phyloP scores from a whole-genome alignment of 2,329 filamentous ascomycete genomes.

The Huntiella omanensis region DNA sequence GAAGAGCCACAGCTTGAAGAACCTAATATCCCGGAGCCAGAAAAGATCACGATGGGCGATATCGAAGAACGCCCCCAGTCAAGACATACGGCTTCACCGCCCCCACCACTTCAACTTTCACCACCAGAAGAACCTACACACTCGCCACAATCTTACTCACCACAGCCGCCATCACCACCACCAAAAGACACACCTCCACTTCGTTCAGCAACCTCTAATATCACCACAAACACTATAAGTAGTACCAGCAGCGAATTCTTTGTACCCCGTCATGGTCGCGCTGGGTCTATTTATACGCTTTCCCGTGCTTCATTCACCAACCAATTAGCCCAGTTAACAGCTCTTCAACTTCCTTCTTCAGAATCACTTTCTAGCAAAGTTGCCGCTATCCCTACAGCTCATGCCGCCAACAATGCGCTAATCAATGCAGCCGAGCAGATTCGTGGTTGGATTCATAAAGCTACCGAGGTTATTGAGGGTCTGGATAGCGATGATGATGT shows the following conservation, averaged over 20 bases:
- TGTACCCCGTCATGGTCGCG: constrained; percentile 45
- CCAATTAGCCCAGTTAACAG: constrained; percentile 80
- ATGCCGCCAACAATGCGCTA: constrained; percentile 64
- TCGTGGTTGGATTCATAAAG: constrained; percentile 81
- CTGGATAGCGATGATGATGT: constrained; percentile 93
- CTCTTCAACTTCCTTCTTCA: constrained; percentile 73
- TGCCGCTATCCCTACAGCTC: constrained; percentile 64
- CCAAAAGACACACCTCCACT: constrained; percentile 34
- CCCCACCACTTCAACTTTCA: no score
- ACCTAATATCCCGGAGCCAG: no score
- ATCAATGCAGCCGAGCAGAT: constrained; percentile 85
- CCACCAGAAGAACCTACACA: constrained; percentile 12
- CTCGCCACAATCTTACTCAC: not conserved
- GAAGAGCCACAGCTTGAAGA: no score
- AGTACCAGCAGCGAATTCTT: constrained; percentile 31
- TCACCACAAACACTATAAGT: not conserved
- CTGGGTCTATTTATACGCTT: constrained; percentile 83
- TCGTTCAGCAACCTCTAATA: constrained; percentile 9
- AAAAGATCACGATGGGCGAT: no score
- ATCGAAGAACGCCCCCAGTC: no score
- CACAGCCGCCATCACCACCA: constrained; percentile 3
- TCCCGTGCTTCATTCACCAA: constrained; percentile 84
- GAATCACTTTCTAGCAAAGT: constrained; percentile 69
- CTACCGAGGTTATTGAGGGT: constrained; percentile 70
- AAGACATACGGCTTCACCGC: no score